phyloP scores from a whole-genome alignment of 305 asterid species.

The Vinca major region DNA sequence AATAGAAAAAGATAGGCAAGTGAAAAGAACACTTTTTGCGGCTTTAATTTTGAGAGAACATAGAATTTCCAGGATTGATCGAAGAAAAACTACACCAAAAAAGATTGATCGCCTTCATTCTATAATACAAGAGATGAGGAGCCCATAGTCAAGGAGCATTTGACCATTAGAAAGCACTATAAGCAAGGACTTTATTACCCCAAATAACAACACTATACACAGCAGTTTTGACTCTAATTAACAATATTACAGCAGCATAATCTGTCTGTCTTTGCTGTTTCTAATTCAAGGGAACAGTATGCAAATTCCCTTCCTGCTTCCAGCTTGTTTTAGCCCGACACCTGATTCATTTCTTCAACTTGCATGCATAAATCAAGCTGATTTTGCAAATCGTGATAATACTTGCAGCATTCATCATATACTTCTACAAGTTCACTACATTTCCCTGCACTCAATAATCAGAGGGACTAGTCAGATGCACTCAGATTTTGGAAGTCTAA shows the following conservation, averaged over 20 bases:
- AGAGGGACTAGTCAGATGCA: constrained; percentile 13
- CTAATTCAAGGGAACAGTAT: background rate
- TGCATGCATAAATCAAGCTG: background rate
- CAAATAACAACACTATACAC: constrained; percentile 1
- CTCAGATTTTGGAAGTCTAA: background rate
- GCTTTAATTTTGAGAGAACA: background rate
- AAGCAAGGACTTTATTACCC: background rate
- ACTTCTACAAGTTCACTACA: constrained; percentile 37
- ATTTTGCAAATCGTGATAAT: constrained; percentile 1
- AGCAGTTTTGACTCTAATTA: background rate
- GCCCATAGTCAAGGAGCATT: constrained; percentile 7
- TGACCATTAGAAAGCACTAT: background rate
- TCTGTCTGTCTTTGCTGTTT: background rate
- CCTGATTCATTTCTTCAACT: background rate
- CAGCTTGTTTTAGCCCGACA: background rate
- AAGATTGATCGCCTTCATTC: background rate
- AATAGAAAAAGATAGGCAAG: too few relatives aligned
- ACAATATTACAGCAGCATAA: background rate
- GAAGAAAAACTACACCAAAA: background rate
- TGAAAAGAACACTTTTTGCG: background rate
- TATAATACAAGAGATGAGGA: constrained; percentile 7
- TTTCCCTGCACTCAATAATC: constrained; percentile 32
- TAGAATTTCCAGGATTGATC: background rate
- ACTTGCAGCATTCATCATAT: background rate
- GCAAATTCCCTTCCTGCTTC: constrained; percentile 4